These are phyloP conservation scores for Colletotrichum sp. DNA, from an alignment of 2,329 filamentous ascomycete species.

Conservation along the genomic window DNA sequence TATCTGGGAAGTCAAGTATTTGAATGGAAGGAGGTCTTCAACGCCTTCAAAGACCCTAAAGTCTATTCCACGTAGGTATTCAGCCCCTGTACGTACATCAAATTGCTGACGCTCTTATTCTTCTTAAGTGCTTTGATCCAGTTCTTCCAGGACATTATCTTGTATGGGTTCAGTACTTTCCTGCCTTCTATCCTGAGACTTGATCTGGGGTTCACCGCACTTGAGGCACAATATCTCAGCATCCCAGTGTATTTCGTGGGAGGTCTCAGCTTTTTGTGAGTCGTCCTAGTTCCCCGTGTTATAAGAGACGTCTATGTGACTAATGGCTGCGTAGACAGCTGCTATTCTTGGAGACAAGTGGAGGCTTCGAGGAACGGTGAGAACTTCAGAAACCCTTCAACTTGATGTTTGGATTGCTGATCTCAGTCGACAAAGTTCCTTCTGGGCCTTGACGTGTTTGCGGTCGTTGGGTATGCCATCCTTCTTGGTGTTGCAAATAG, in stretches of 20 bases:
- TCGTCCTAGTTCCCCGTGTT: neutral
- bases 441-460: constrained; percentile 47
- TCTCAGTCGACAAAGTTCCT: neutral
- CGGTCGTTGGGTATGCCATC: constrained; percentile 52
- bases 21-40: constrained; percentile 52
- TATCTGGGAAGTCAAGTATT: constrained; percentile 56
- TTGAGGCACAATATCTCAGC: constrained; percentile 57
- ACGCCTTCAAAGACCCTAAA: constrained; percentile 54
- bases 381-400: neutral
- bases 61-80: constrained; percentile 46
- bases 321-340: neutral
- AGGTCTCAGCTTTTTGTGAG: constrained; percentile 44
- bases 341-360: neutral
- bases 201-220: constrained; percentile 52
- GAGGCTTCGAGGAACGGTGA: neutral
- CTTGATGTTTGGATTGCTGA: neutral
- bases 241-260: constrained; percentile 60
- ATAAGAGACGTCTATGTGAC: neutral
- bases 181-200: constrained; percentile 56
- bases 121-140: constrained; percentile 42
- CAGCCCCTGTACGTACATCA: neutral
- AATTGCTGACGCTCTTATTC: neutral
- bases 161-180: constrained; percentile 63
- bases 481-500: constrained; percentile 46
- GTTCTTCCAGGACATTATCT: constrained; percentile 55